Evolutionary conservation across 805 yeast genomes (phyloP), one percentile per base, ranked within the genome.

Genomic region (Monosporozyma aquatica): DNA sequence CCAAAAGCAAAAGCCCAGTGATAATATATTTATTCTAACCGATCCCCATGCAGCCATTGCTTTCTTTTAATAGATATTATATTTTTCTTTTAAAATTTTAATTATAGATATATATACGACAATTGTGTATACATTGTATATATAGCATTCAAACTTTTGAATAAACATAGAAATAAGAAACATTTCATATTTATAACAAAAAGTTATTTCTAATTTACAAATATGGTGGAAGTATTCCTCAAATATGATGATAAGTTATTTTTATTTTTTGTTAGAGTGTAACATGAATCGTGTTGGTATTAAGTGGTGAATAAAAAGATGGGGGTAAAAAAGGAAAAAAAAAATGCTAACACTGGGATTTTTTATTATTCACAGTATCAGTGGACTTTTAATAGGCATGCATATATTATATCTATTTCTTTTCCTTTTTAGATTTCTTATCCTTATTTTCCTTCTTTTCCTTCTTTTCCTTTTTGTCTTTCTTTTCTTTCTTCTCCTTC

Each of bases 381-480:
- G n/a, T n/a, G n/a, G n/a, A n/a, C n/a, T n/a, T n/a, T n/a, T n/a
- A n/a, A n/a, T n/a, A n/a, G n/a, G n/a, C n/a, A 32, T 32, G 36
- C 36, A 32, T 32, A 18, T 15, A 36, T 9, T 24, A 25, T 17
- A 36, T 37, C 32, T 43, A 61, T 59, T 49, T 54, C 51, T 54
- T 61, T 42, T 61, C 60, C 44, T 64, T 58, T 50, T 62, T 56
- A 17, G 55, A 55, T 44, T 61, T 60, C 51, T 65, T 37, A 18
- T 36, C 37, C n/a, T 41, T 45, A 42, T 46, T 49, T n/a, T 48
- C 45, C 33, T 50, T 52, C 50, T 55, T 61, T 37, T 61, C 58
- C 46, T 62, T 57, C 52, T 62, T 56, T 11, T 55, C 56, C 46
- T 62, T 59, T 52, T 66, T 61, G 13, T 57, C 62, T 42, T 65